Base-by-base conservation (phyloP, 2,329 filamentous ascomycete species). In the Ascochyta koolunga region DNA sequence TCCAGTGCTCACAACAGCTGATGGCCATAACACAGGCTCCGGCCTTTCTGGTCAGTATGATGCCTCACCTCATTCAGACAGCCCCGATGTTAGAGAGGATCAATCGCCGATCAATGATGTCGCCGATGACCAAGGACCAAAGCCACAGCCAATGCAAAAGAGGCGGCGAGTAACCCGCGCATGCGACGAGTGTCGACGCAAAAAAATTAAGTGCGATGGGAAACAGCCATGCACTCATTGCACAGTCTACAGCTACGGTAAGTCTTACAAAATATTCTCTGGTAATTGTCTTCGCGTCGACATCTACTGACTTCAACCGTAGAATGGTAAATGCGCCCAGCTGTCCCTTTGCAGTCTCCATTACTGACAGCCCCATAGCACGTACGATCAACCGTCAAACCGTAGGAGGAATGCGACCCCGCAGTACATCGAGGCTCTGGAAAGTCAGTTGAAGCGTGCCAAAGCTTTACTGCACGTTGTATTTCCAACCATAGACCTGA, bases 181-280 rank as follows among this genome's bases (percentile, higher is more conserved):
- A 38, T 79, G 77, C 64, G 68, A 71, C 48, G 71, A 77, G 55
- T 75, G 74, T 60, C 66, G 70, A 38, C 69, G 71, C 35, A 83
- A 82, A 69, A 83, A 83, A 67, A 82, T 83, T 64, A 82, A 82
- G 64, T 83, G 81, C 66, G 80, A 82, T 60, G 80, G 80, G 56
- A 81, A 79, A 66, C 79, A 82, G 67, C 80, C 81, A 7, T 83
- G 81, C 64, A 97, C 93, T 0, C 95, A 98, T 76, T 99, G 95
- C 75, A 96, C 93, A 10, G 92, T 98, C 43, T 99, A 99, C 76
- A 97, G 92, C 73, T 99, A 99, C 80, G 93, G 95, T 97, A 64
- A 41, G 71, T 55, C 27, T 37, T 4, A 4, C 24, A 16, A 16
- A 38, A 25, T 47, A 33, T 46, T 29, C 8, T 35, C 33, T 40